A percentile compares a stretch with the other conserved stretches of the same genome.
These are phyloP conservation scores for Kwoniella pini DNA, from an alignment of 768 basidiomycete genomes.

Conservation along the genomic window DNA sequence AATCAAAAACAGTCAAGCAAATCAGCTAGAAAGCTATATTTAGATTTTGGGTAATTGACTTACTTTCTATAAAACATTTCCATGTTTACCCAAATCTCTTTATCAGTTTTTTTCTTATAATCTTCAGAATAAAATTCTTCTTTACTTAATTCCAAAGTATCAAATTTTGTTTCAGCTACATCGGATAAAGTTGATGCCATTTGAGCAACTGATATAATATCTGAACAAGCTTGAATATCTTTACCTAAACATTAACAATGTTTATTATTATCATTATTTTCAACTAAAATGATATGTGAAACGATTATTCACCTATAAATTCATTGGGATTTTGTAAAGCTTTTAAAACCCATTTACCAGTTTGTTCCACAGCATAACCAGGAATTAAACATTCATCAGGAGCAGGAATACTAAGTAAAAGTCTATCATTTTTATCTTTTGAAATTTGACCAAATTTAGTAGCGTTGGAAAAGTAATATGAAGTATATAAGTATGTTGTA, in stretches of 20 bases:
- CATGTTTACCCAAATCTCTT: no score
- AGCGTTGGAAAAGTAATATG: slow-evolving; percentile 5
- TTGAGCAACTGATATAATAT: neutral
- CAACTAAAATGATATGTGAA: neutral
- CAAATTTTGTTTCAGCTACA: no score
- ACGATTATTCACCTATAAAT: slow-evolving; percentile 7
- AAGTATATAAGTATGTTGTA: neutral
- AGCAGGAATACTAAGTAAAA: neutral
- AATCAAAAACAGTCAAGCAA: no score
- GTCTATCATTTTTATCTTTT: neutral
- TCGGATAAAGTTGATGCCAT: slow-evolving; percentile 7
- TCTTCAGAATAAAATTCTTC: no score
- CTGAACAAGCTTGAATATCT: slow-evolving; percentile 6
- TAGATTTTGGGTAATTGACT: no score
- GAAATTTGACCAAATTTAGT: neutral
- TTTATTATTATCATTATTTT: neutral
- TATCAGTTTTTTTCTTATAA: no score
- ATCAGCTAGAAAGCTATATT: no score
- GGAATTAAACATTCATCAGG: slow-evolving; percentile 6
- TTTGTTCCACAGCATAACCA: slow-evolving; percentile 12
- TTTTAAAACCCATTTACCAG: slow-evolving; percentile 11
- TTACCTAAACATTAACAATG: neutral
- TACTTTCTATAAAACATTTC: no score
- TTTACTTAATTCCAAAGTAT: no score
- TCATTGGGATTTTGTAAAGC: slow-evolving; percentile 8